Evolutionary conservation across 768 basidiomycete genomes (phyloP).

Genomic region (Thelephora aurantiotincta): DNA sequence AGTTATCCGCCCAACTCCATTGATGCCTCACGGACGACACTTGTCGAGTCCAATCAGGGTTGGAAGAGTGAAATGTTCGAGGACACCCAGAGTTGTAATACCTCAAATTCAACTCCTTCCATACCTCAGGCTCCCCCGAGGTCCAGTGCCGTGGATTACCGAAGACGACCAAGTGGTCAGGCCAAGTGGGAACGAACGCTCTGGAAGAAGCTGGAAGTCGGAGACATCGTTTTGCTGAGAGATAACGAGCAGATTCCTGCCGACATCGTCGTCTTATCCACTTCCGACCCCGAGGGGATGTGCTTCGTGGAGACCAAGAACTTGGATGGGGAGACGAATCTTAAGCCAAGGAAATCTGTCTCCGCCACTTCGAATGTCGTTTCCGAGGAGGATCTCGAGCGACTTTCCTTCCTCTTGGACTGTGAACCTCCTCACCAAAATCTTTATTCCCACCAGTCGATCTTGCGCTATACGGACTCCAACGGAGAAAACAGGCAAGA

Average conservation of each 20-base stretch:
- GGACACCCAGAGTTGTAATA: conserved; percentile 1
- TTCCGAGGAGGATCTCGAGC: conserved; percentile 85
- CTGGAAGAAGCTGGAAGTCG: conserved; percentile 98
- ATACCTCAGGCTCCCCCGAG: conserved; percentile 6
- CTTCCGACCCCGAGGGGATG: conserved; percentile 81
- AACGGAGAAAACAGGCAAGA: conserved; percentile 44
- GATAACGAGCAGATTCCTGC: conserved; percentile 97
- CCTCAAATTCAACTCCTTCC: conserved; percentile 1
- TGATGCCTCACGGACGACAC: conserved; percentile 5
- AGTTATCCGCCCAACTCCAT: conserved; percentile 39
- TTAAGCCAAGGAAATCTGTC: conserved; percentile 74
- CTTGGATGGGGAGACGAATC: conserved; percentile 92
- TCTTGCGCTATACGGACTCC: conserved; percentile 57
- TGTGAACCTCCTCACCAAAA: conserved; percentile 92
- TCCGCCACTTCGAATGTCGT: conserved; percentile 61
- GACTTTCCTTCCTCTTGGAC: conserved; percentile 76
- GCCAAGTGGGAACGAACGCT: conserved; percentile 89
- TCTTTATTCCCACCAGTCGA: conserved; percentile 80
- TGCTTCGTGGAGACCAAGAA: conserved; percentile 99
- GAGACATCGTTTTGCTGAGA: conserved; percentile 81
- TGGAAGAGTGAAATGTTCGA: neutral
- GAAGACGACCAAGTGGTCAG: conserved; percentile 47
- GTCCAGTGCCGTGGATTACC: conserved; percentile 62
- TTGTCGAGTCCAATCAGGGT: conserved; percentile 2
- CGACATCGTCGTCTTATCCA: conserved; percentile 85